phyloP scores from a whole-genome alignment of 805 yeast species.

The Naumovozyma castellii region DNA sequence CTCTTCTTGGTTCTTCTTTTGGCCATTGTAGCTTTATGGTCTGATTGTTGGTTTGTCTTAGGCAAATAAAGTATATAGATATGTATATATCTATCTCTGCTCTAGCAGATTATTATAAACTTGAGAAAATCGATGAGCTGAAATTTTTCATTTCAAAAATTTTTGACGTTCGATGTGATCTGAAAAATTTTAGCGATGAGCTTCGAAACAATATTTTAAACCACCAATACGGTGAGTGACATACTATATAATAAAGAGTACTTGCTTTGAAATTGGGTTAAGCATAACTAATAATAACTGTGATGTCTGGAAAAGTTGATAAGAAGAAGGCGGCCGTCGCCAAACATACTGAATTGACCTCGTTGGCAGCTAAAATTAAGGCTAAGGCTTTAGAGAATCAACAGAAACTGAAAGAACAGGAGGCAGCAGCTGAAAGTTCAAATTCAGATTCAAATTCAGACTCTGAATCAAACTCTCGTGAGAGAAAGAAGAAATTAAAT shows the following conservation, averaged over 20 bases:
- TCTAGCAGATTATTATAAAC: background rate
- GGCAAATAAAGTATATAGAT: no score
- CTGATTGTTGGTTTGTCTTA: background rate
- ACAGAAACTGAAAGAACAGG: slow-evolving; percentile 9
- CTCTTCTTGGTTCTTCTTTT: slow-evolving; percentile 65
- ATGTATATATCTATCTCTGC: no score
- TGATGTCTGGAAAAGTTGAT: slow-evolving; percentile 8
- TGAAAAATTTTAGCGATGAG: slow-evolving; percentile 7
- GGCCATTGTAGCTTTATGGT: slow-evolving; percentile 32
- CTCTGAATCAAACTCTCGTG: slow-evolving; percentile 2
- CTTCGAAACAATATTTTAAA: no score
- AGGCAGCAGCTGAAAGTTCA: slow-evolving; percentile 2
- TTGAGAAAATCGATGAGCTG: slow-evolving; percentile 3
- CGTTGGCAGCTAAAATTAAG: slow-evolving; percentile 49
- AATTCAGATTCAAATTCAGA: slow-evolving; percentile 6
- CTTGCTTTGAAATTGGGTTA: no score
- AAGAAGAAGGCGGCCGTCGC: slow-evolving; percentile 6
- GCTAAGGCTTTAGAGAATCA: slow-evolving; percentile 32
- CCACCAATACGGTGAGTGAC: no score
- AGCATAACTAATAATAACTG: no score
- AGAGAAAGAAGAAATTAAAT: slow-evolving; percentile 3
- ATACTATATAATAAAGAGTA: no score
- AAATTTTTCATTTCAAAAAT: slow-evolving; percentile 8
- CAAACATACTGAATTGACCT: slow-evolving; percentile 27
- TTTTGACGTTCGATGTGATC: slow-evolving; percentile 4